These are phyloP conservation scores for Agaricales sp. DNA, from an alignment of 1,284 basidiomycete species.

Conservation along the genomic window DNA sequence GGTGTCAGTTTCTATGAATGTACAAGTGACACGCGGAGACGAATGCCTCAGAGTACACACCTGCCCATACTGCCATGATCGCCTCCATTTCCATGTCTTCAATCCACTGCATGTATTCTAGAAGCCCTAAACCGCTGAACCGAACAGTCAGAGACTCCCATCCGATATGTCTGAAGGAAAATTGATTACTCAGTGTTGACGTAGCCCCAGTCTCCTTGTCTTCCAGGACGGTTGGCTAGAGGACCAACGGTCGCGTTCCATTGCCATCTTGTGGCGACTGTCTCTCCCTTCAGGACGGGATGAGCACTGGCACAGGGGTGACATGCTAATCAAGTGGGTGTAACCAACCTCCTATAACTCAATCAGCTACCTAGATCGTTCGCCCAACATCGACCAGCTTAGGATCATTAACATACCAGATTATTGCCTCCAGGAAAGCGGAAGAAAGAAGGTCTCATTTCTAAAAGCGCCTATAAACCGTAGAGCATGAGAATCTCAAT, in stretches of 20 bases:
- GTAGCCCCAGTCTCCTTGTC: conserved; percentile 58
- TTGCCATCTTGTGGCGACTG: conserved; percentile 33
- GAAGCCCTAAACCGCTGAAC: conserved; percentile 46
- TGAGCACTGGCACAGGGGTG: background rate
- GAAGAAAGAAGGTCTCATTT: conserved; percentile 45
- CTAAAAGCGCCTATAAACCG: conserved; percentile 28
- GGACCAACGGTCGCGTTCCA: conserved; percentile 47
- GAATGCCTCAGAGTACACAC: no score
- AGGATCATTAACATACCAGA: conserved; percentile 27
- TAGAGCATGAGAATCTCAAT: no score
- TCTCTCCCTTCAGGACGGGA: conserved; percentile 29
- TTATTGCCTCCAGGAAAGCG: conserved; percentile 53
- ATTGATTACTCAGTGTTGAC: conserved; percentile 53
- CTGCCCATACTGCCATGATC: conserved; percentile 64
- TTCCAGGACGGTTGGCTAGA: conserved; percentile 36
- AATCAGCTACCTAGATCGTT: conserved; percentile 9
- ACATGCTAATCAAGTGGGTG: background rate
- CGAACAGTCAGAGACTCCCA: background rate
- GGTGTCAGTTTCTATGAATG: no score
- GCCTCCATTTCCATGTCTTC: conserved; percentile 54
- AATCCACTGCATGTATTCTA: conserved; percentile 58
- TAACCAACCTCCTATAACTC: conserved; percentile 19
- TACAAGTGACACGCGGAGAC: no score
- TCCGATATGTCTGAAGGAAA: no score
- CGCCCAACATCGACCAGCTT: no score